Conservation (phyloP, 805 yeast species). For the Candida chilensis region DNA sequence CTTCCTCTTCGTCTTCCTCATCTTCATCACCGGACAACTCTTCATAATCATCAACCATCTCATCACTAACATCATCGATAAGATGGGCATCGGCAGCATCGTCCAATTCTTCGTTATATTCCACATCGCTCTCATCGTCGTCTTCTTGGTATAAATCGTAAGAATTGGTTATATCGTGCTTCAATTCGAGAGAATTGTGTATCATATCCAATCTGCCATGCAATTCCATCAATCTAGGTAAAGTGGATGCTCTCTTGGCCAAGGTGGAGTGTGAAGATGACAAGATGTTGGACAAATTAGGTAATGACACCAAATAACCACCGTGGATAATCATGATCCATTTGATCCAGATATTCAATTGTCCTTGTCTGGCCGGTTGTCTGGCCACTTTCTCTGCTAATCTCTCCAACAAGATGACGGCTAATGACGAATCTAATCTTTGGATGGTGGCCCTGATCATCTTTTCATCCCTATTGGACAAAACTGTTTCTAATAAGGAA, state of each 20-base stretch:
- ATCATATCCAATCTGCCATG: slow-evolving; percentile 40
- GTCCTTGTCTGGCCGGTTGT: slow-evolving; percentile 40
- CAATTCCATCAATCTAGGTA: slow-evolving; percentile 41
- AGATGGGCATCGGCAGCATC: slow-evolving; percentile 25
- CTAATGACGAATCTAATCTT: slow-evolving; percentile 37
- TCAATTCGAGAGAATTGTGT: slow-evolving; percentile 30
- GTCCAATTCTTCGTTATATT: slow-evolving; percentile 62
- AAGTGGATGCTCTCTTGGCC: slow-evolving; percentile 35
- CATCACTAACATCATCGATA: slow-evolving; percentile 7
- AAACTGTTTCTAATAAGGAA: slow-evolving; percentile 75
- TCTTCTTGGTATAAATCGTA: slow-evolving; percentile 16
- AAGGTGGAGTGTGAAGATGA: slow-evolving; percentile 37
- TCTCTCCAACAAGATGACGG: slow-evolving; percentile 40
- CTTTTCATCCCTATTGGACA: slow-evolving; percentile 42
- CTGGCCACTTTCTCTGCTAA: slow-evolving; percentile 43
- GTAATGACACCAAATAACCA: slow-evolving; percentile 34
- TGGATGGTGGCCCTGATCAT: slow-evolving; percentile 41
- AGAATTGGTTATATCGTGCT: slow-evolving; percentile 23
- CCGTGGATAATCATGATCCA: slow-evolving; percentile 50
- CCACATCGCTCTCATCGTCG: slow-evolving; percentile 44
- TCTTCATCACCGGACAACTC: slow-evolving; percentile 11
- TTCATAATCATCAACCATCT: slow-evolving; percentile 8
- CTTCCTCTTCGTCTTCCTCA: slow-evolving; percentile 8
- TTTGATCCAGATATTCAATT: slow-evolving; percentile 44
- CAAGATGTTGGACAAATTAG: slow-evolving; percentile 31